A percentile compares a stretch with the other conserved stretches of the same genome.
Conservation (phyloP, 2,329 filamentous ascomycete species). For the Amesomyces nigricolor region DNA sequence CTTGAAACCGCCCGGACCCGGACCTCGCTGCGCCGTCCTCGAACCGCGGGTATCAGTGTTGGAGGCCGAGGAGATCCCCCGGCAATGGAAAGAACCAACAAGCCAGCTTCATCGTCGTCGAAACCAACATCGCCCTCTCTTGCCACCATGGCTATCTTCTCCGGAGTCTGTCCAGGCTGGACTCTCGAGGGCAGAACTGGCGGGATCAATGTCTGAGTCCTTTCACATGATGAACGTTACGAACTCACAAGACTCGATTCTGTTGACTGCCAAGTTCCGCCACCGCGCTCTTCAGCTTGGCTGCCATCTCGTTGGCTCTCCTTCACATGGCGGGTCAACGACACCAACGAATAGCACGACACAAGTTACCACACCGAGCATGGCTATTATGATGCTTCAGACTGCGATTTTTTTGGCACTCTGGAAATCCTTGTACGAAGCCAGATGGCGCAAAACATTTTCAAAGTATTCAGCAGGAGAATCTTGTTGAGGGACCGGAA, state of each 20-base stretch:
- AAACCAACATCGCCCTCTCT: not conserved
- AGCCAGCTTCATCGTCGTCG: not conserved
- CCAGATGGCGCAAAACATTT: too few species aligned
- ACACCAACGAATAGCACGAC: not conserved
- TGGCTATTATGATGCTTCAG: not conserved
- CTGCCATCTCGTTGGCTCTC: not conserved
- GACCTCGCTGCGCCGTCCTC: not conserved
- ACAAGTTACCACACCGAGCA: not conserved
- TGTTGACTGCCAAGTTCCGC: slow-evolving; percentile 3
- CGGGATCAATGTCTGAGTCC: not conserved
- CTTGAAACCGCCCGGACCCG: not conserved
- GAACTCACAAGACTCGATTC: not conserved
- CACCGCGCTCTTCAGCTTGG: not conserved
- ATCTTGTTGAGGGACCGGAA: too few species aligned
- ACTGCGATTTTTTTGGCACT: not conserved
- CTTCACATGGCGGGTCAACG: not conserved
- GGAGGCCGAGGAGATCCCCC: not conserved
- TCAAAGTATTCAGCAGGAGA: too few species aligned
- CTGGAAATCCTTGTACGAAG: too few species aligned
- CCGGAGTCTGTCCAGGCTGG: too few species aligned
- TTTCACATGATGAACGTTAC: not conserved
- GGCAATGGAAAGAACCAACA: not conserved
- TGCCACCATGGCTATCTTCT: not conserved
- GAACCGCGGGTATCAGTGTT: not conserved
- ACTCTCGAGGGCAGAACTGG: not conserved